Conservation (phyloP, 139 green algal genomes). For the Bryopsis sp. region DNA sequence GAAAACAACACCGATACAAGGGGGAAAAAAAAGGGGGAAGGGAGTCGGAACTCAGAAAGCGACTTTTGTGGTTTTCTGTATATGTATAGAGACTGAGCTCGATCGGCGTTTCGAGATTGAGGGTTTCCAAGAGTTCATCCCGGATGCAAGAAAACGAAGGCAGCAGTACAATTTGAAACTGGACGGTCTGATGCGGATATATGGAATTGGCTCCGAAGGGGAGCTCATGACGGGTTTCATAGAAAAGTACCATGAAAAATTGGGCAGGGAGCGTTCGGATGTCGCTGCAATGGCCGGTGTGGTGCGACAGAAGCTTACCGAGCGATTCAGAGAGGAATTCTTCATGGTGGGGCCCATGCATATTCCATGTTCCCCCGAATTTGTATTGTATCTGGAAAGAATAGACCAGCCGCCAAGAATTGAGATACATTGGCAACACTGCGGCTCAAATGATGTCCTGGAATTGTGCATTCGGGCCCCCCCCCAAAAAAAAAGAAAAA, state of each 20-base stretch:
- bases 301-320: not conserved
- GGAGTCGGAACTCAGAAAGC: too few species aligned
- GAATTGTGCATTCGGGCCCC: too few species aligned
- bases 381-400: too few species aligned
- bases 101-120: not conserved
- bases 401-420: too few species aligned
- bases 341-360: too few species aligned
- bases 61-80: too few species aligned
- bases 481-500: too few species aligned
- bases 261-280: not conserved
- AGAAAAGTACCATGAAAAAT: slow-evolving; percentile 2
- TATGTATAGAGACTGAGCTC: not conserved
- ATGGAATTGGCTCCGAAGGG: slow-evolving; percentile 3
- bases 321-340: slow-evolving; percentile 1
- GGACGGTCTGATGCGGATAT: slow-evolving; percentile 1
- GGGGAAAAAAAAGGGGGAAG: too few species aligned
- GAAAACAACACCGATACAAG: too few species aligned
- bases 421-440: too few species aligned
- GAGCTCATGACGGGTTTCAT: slow-evolving; percentile 12
- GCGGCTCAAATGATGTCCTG: too few species aligned
- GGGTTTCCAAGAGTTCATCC: not conserved
- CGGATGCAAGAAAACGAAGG: slow-evolving; percentile 4
- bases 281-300: not conserved
- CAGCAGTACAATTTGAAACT: not conserved
- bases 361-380: too few species aligned